Evolutionary conservation across 106 monocot genomes (phyloP).

Genomic region (Dioscorea zingiberensis): DNA sequence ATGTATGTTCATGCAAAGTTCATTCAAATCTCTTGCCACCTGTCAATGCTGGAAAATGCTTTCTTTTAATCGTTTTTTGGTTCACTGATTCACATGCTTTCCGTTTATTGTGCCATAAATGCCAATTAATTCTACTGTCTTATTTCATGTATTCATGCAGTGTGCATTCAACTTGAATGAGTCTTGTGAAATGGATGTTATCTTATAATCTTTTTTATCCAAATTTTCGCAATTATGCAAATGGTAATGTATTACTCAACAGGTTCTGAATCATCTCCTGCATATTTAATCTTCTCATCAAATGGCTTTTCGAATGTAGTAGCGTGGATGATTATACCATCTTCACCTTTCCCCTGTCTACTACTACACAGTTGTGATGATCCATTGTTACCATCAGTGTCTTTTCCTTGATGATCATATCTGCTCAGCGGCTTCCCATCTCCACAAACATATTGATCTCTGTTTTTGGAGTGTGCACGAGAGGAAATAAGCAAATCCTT

Average conservation of each 20-base stretch:
- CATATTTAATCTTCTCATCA: not conserved
- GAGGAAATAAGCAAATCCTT: slow-evolving; percentile 2
- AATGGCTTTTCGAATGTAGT: not conserved
- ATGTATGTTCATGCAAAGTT: too few relatives aligned
- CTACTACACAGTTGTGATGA: not conserved
- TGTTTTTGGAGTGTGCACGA: slow-evolving; percentile 18
- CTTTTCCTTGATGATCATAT: slow-evolving; percentile 1
- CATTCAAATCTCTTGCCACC: too few relatives aligned
- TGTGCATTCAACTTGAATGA: too few relatives aligned
- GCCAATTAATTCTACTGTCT: too few relatives aligned
- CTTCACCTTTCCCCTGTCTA: not conserved
- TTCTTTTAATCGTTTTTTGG: too few relatives aligned
- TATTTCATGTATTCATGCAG: too few relatives aligned
- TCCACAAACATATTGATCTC: slow-evolving; percentile 9
- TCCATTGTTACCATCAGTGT: not conserved
- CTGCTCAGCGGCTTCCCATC: slow-evolving; percentile 1
- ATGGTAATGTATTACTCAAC: not conserved
- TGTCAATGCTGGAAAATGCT: too few relatives aligned
- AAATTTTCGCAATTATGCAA: too few relatives aligned
- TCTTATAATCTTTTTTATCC: too few relatives aligned
- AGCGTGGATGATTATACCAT: not conserved
- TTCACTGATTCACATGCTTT: too few relatives aligned
- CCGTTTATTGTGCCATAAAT: too few relatives aligned
- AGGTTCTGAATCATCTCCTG: not conserved
- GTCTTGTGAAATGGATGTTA: too few relatives aligned